Base-by-base conservation (phyloP, 805 yeast species). In the Lipomyces sp. region DNA sequence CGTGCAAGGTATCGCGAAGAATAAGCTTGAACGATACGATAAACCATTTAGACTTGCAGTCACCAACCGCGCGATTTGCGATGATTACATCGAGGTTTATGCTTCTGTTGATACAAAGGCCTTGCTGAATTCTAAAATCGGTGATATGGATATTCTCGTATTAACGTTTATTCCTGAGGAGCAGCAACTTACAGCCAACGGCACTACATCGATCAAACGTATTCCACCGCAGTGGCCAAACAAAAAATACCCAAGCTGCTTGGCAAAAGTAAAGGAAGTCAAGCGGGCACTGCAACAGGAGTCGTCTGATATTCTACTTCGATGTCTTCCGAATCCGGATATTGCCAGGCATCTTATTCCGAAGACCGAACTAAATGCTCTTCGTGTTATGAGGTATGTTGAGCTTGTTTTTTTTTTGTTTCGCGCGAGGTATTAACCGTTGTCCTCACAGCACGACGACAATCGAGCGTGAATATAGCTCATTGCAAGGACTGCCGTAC, bases 391-490 rank as follows among this genome's bases (percentile, higher is more conserved):
- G 79, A 93, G 64, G 61, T 61, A 42, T 6, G 56, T 23, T 19
- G n/a, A n/a, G n/a, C n/a, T n/a, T n/a, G n/a, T n/a, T n/a, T 14
- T 23, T 19, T 29, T 31, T 16, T 31, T 32, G 19, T 13, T 35
- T 36, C 18, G 11, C 4, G 31, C 8, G 33, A 23, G n/a, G 36
- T 3, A 23, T 29, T 39, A 18, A 10, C 23, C 11, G 14, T 10
- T 34, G 41, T 43, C 41, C 47, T 19, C 24, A 7, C 47, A 63
- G 83, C 60, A 81, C 93, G 89, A 78, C 85, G 0, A 91, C 99
- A 0, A 78, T 90, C 14, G 98, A 93, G 66, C 82, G 99, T 72
- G 98, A 93, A 65, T 95, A 74, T 61, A 77, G 90, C 0, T 84
- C 98, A 0, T 69, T 95, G 59, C 79, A 76, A 64, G 97, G 95